These are phyloP conservation scores for Fraxinus latifolia DNA, from an alignment of 305 asterid species.

Conservation along the genomic window DNA sequence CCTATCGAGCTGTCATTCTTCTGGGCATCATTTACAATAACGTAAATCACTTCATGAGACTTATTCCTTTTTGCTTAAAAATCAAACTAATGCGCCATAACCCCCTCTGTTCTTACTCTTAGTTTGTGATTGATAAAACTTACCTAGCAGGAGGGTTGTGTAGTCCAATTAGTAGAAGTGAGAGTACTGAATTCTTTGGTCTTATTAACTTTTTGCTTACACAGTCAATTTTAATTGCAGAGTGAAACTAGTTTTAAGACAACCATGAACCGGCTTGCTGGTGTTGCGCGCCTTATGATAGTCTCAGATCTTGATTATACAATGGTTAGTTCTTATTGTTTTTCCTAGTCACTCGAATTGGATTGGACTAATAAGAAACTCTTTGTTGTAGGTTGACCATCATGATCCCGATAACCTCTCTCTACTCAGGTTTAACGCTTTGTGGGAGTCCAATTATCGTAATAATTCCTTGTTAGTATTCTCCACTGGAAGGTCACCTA, in stretches of 20 bases:
- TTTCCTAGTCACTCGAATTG: conserved; percentile 7
- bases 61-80: background rate
- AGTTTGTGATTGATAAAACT: background rate
- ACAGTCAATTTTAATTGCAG: conserved; percentile 30
- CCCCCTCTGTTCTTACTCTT: background rate
- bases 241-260: conserved; percentile 28
- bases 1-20: background rate
- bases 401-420: conserved; percentile 72
- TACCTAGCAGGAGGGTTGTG: background rate
- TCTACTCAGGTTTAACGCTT: conserved; percentile 83
- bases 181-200: background rate
- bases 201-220: background rate
- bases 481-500: conserved; percentile 96
- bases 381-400: conserved; percentile 78
- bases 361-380: conserved; percentile 18
- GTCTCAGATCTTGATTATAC: conserved; percentile 96
- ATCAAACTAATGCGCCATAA: background rate
- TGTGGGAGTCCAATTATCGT: conserved; percentile 91
- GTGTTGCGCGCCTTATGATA: conserved; percentile 75
- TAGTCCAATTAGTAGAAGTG: background rate
- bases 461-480: conserved; percentile 76
- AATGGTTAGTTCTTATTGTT: conserved; percentile 54
- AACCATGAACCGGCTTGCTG: conserved; percentile 67
- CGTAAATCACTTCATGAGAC: background rate
- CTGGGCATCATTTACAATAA: background rate